Evolutionary conservation across 129 eudicot species (phyloP), one percentile per base, ranked within the genome.

Genomic region (Saposhnikovia divaricata): DNA sequence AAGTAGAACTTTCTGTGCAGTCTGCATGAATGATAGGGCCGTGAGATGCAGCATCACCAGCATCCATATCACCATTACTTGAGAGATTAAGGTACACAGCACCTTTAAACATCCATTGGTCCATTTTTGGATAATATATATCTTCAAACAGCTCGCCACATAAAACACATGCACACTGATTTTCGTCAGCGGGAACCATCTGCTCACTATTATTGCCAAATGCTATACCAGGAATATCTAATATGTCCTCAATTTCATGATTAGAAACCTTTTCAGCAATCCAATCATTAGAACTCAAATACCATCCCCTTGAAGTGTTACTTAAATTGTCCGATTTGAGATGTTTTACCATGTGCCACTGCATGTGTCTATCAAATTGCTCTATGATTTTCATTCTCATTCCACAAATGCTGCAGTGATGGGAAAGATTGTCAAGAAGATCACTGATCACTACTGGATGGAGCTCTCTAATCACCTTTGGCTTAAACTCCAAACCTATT

Each of bases 121-220:
- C 90, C 79, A 68, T 80, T 77, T 88, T 90, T 80, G 70, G 83
- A 61, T 85, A 50, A 74, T 89, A 93, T 79, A 85, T 90, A 75
- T 94, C 98, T 79, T 91, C 96, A 81, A 94, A 94, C 79, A 94
- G 74, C 85, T 94, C 97, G 48, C 97, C 98, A 87, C 98, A 94
- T 85, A 91, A 78, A 68, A 89, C 61, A 81, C 97, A 94, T 3
- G 85, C 97, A 80, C 97, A 90, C n/a, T 94, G 97, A 86, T 83
- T 87, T 86, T 94, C 98, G 78, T 94, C 98, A 47, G 96, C 96
- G 78, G 87, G 91, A 79, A 94, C 96, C 96, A 94, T 83, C 50
- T 25, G 86, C 88, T 86, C 96, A 74, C 73, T 89, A 74, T 55
- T 80, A 37, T 76, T 82, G 82, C 89, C 96, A 70, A 74, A 76